Base-by-base conservation (phyloP, 2,329 filamentous ascomycete genomes). In the Scortechinia acanthostroma region DNA sequence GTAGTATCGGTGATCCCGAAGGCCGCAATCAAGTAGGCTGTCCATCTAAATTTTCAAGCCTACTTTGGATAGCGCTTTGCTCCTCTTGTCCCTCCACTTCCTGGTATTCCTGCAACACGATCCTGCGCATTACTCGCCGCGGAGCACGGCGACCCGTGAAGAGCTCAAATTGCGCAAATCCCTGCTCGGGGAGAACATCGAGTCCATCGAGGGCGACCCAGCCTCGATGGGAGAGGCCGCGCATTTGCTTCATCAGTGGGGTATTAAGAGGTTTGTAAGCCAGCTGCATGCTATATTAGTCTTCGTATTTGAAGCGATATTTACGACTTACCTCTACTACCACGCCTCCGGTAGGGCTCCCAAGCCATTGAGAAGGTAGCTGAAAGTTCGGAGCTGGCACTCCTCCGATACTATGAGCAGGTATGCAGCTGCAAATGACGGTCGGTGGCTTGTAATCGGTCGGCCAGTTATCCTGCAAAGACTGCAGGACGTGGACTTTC, bases 161-260 rank as follows among this genome's bases (percentile, higher is more conserved):
- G 2, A 91, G 63, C 61, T 91, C 87, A 55, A 91, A 91, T 54
- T 91, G 86, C 1, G 86, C 86, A 61, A 87, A 87, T 0, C 83
- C 87, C 57, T 91, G 86, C 58, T 91, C 87, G 0, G 84, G 84
- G 14, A 91, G 62, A 42, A 90, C 71, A 53, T 91, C 86, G 13
- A 91, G 65, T 0, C 86, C 86, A 54, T 90, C 84, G 60, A 90
- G 77, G 16, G 86, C 72, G 0, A 89, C 81, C 86, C 86, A 91
- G 33, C 86, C 73, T 50, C 73, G 67, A 46, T 78, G 66, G 17
- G 77, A 69, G 58, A 77, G 63, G 44, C 69, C 64, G 16, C 80
- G 73, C 45, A 87, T 79, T 53, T 91, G 86, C 22, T 73, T 70
- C 37, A 89, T 68, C 3, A 91, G 65, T 0, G 86, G 85, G 1